Base-by-base conservation (phyloP, 257 asterid genomes). In the Orobanche coerulescens region DNA sequence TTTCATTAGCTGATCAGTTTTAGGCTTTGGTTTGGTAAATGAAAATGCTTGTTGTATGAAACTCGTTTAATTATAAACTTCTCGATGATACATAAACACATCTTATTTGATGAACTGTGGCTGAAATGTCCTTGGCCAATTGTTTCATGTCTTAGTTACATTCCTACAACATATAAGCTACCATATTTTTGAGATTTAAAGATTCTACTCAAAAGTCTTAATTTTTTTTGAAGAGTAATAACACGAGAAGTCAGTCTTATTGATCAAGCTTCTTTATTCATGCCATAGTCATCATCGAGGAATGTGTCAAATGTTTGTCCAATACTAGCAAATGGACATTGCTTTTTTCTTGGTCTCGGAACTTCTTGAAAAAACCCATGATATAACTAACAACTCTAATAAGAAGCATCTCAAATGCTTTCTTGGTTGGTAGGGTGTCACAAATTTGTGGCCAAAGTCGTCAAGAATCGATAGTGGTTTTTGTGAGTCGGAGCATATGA, bases 401-500 rank as follows among this genome's bases (percentile, higher is more conserved):
- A 34, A 20, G 36, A 58, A 58, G 62, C 5, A 36, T 57, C 0
- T 57, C 19, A 34, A 57, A 42, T 13, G 48, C 34, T 16, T 33
- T 24, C 26, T 54, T 6, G 42, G 61, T 31, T 15, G 14, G 16
- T 28, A 11, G 20, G 42, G 15, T 54, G 33, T 14, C 25, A 33
- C 22, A 54, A 54, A 14, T 14, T 18, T 19, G 54, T 48, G 7
- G 6, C 37, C 14, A 5, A 20, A 48, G 6, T 9, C 14, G 12
- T 20, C 19, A 19, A 19, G 49, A 20, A 58, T 58, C 50, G 22
- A n/a, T 58, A 58, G 36, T 58, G 64, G 63, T 7, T 58, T 19
- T 14, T 16, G 7, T 16, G 7, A 58, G 51, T 13, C 34, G 20
- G 24, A 1, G 8, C 33, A 9, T 43, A n/a, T n/a, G n/a, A n/a